These are phyloP conservation scores for Fusarium secorum DNA, from an alignment of 2,329 filamentous ascomycete species.

Conservation along the genomic window DNA sequence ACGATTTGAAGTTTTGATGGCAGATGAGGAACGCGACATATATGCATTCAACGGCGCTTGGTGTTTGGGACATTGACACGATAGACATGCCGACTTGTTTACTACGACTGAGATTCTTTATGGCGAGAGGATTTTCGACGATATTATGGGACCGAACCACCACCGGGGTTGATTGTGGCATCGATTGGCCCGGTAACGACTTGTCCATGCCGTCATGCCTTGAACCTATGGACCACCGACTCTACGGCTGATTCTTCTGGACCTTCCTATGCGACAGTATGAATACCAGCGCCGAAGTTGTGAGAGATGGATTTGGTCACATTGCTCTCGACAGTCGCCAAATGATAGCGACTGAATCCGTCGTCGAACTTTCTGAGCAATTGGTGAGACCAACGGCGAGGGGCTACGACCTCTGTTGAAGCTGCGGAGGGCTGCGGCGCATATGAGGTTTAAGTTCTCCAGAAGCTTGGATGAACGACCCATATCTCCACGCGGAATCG, in stretches of 20 bases:
- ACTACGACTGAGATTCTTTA: background rate
- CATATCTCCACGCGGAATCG: background rate
- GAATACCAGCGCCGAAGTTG: background rate
- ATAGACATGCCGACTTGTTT: background rate
- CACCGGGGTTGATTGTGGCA: background rate
- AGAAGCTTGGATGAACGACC: background rate
- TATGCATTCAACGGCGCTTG: constrained; percentile 13
- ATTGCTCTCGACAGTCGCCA: background rate
- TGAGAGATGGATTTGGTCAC: background rate
- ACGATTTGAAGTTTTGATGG: constrained; percentile 6
- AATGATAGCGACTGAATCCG: background rate
- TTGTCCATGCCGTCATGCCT: background rate
- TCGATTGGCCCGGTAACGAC: background rate
- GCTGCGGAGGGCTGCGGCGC: background rate
- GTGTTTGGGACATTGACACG: background rate
- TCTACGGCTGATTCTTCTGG: background rate
- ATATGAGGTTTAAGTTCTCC: background rate
- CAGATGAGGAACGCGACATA: background rate
- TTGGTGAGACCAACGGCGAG: background rate
- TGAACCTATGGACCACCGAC: background rate
- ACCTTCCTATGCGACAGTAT: no score
- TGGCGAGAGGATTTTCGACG: background rate
- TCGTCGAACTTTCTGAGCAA: background rate
- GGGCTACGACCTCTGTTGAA: background rate
- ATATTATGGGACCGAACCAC: background rate